Conservation (phyloP, 2,329 filamentous ascomycete genomes). For the Cladosporium velox region DNA sequence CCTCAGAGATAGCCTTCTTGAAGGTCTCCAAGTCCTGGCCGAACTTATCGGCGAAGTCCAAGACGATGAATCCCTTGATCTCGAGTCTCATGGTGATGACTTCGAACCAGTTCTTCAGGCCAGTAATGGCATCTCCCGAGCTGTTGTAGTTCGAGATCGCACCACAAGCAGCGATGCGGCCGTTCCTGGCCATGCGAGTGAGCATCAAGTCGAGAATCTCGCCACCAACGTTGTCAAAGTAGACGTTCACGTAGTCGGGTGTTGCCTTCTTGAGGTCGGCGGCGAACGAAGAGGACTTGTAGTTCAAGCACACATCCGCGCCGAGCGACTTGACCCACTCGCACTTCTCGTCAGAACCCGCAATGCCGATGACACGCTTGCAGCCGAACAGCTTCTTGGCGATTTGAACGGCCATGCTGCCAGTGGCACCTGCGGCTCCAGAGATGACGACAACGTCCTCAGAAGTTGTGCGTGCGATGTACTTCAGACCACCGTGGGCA, state of each 20-base stretch:
- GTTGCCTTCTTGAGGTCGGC: constrained; percentile 51
- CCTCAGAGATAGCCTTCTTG: constrained; percentile 43
- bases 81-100: constrained; percentile 38
- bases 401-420: constrained; percentile 55
- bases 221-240: constrained; percentile 74
- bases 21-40: constrained; percentile 30
- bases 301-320: constrained; percentile 58
- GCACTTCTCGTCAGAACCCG: constrained; percentile 56
- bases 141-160: constrained; percentile 70
- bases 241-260: constrained; percentile 60
- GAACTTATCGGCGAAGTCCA: constrained; percentile 32
- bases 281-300: constrained; percentile 52
- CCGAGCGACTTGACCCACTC: constrained; percentile 53
- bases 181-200: constrained; percentile 60
- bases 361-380: constrained; percentile 54
- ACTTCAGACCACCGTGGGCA: constrained; percentile 51
- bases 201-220: constrained; percentile 70
- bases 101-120: constrained; percentile 42
- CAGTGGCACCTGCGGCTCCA: constrained; percentile 53
- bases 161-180: constrained; percentile 71
- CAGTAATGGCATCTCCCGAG: constrained; percentile 41
- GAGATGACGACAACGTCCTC: constrained; percentile 51
- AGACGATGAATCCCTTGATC: constrained; percentile 26
- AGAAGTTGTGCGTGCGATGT: constrained; percentile 41
- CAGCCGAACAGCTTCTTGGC: constrained; percentile 51